Evolutionary conservation across 2,329 filamentous ascomycete genomes (phyloP), one percentile per base, ranked within the genome.

Genomic region (Penicillium brasilianum): DNA sequence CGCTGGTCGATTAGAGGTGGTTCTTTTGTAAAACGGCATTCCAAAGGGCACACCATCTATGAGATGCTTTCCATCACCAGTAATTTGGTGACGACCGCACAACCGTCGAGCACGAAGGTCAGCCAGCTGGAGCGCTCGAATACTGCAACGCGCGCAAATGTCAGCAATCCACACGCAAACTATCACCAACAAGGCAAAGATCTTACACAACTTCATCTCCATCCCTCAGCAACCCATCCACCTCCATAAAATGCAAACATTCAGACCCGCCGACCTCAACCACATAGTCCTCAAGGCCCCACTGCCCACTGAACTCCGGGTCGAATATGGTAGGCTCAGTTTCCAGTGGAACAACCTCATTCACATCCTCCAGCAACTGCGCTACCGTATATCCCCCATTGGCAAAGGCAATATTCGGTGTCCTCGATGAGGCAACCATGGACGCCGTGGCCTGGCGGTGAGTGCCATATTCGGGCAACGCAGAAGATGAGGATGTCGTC

Each of bases 241-340:
- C 84, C 20, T 85, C 82, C 73, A 92, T 89, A 70, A 92, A 98
- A 78, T 97, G 94, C 59, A 97, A 78, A 69, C 92, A 95, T 77
- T 98, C 94, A 67, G 91, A 97, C 49, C 85, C 87, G n/a, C 84
- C 84, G 3, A 97, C 83, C 76, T 96, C 91, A 32, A 97, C 91
- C 9, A 86, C 86, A 76, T 98, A 98, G 74, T 97, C 92, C 71
- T 97, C 93, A 3, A 97, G 79, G 0, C 92, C 92, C 92, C 92
- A 97, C 61, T 92, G 74, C 9, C 78, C 77, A 51, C 76, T 77
- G 43, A 64, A 69, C 39, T 75, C 73, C 9, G 71, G 64, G 46
- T 73, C 72, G 41, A 73, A 71, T 28, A 69, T 59, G 20, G 60
- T 71, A 2, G 72, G 69, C 43, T 84, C 83, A 59, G 88, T 88